Conservation (phyloP, 257 asterid genomes). For the Dorcoceras hygrometricum region DNA sequence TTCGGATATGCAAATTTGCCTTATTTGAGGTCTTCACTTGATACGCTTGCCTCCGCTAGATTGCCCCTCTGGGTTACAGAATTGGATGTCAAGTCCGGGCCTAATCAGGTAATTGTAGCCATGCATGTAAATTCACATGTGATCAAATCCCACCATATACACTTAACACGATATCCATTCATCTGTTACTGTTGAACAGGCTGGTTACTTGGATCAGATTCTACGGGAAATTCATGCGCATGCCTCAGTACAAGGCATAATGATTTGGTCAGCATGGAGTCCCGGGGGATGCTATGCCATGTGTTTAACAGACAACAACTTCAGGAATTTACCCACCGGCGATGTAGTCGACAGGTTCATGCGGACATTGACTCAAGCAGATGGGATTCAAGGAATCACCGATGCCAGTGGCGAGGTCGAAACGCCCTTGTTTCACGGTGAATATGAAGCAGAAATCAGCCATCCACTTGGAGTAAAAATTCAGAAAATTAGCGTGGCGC, state of each 20-base stretch:
- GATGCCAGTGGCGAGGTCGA: conserved; percentile 39
- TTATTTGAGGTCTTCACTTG: conserved; percentile 42
- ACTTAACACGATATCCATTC: too few relatives aligned
- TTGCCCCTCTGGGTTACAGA: conserved; percentile 76
- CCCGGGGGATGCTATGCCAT: conserved; percentile 56
- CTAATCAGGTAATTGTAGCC: conserved; percentile 37
- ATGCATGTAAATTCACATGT: background rate
- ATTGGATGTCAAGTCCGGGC: conserved; percentile 43
- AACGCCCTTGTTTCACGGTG: conserved; percentile 49
- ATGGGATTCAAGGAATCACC: conserved; percentile 26
- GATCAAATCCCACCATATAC: background rate
- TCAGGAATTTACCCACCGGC: conserved; percentile 51
- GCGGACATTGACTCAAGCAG: background rate
- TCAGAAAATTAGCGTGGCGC: conserved; percentile 5
- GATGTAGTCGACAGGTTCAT: conserved; percentile 43
- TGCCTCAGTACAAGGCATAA: conserved; percentile 34
- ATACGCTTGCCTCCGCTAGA: conserved; percentile 42
- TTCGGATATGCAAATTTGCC: conserved; percentile 33
- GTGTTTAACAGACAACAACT: conserved; percentile 62
- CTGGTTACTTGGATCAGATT: conserved; percentile 38
- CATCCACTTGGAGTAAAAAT: conserved; percentile 27
- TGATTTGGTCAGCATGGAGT: conserved; percentile 52
- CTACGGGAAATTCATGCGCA: conserved; percentile 50
- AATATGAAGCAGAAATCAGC: conserved; percentile 35
- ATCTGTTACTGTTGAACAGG: conserved; percentile 34